Conservation (phyloP, 2,329 filamentous ascomycete species). For the Paradendryphiella salina region DNA sequence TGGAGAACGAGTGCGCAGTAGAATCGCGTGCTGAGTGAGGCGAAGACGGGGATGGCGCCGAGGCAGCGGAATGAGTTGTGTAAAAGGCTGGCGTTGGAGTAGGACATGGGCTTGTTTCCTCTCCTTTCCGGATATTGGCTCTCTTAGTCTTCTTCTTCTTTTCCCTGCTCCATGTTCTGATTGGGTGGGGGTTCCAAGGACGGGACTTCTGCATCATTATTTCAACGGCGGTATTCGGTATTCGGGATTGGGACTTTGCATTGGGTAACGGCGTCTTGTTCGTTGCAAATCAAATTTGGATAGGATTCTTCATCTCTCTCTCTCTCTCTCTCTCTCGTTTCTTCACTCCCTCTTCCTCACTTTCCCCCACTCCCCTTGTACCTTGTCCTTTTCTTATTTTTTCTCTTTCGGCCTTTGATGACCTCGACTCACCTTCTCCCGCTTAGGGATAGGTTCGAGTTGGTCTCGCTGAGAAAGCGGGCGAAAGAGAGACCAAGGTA, state of each 20-base stretch:
- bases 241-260: too few relatives aligned
- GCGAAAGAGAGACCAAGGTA: too few relatives aligned
- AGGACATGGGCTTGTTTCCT: too few relatives aligned
- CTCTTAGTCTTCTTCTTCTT: too few relatives aligned
- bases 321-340: not conserved
- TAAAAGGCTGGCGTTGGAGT: not conserved
- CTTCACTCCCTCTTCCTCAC: not conserved
- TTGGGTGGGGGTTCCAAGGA: too few relatives aligned
- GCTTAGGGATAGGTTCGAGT: not conserved
- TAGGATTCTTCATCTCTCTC: not conserved
- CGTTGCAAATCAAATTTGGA: not conserved
- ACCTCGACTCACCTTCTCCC: not conserved
- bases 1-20: conserved; percentile 21
- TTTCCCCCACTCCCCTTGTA: not conserved
- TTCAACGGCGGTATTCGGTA: too few relatives aligned
- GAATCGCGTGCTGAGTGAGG: not conserved
- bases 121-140: too few relatives aligned
- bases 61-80: not conserved
- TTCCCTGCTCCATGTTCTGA: too few relatives aligned
- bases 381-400: not conserved
- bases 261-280: not conserved
- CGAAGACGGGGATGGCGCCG: too few relatives aligned
- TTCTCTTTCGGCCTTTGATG: not conserved
- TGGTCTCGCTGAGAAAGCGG: not conserved
- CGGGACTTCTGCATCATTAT: too few relatives aligned